Evolutionary conservation across 306 rosid genomes (phyloP).

Genomic region (Pyrus betulifolia): DNA sequence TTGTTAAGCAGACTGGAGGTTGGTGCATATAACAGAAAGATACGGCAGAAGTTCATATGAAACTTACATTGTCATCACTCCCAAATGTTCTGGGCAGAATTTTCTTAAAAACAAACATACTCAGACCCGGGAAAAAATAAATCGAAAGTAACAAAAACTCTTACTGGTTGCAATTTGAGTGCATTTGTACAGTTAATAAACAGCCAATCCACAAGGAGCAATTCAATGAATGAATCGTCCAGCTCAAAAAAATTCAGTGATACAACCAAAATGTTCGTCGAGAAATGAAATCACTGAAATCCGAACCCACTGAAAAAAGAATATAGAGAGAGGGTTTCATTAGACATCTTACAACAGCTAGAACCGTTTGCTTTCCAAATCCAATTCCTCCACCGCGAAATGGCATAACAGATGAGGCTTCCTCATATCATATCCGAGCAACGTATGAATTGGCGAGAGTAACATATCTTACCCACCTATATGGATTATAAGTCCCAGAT

Average conservation of each 20-base stretch:
- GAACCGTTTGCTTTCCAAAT: neutral
- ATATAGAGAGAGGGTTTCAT: neutral
- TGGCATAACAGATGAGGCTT: neutral
- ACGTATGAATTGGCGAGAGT: slow-evolving; percentile 74
- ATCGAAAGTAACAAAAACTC: neutral
- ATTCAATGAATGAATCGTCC: neutral
- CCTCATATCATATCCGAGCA: slow-evolving; percentile 54
- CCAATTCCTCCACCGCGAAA: slow-evolving; percentile 6
- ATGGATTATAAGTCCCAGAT: slow-evolving; percentile 56
- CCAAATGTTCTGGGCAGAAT: neutral
- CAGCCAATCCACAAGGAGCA: neutral
- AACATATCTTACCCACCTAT: slow-evolving; percentile 85
- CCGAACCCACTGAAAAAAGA: neutral
- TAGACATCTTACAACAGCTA: slow-evolving; percentile 10
- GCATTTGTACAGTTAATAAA: neutral
- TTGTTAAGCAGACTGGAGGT: neutral
- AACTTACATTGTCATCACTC: neutral
- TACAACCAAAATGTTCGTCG: neutral
- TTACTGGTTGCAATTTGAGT: neutral
- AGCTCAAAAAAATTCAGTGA: neutral
- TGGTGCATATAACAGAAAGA: neutral
- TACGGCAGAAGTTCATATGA: neutral
- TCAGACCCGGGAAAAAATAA: neutral
- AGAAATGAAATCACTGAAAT: neutral
- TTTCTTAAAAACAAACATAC: neutral